Evolutionary conservation across 352 stramenopile genomes (phyloP), one percentile per base, ranked within the genome.

Genomic region (Phytophthora sojae): DNA sequence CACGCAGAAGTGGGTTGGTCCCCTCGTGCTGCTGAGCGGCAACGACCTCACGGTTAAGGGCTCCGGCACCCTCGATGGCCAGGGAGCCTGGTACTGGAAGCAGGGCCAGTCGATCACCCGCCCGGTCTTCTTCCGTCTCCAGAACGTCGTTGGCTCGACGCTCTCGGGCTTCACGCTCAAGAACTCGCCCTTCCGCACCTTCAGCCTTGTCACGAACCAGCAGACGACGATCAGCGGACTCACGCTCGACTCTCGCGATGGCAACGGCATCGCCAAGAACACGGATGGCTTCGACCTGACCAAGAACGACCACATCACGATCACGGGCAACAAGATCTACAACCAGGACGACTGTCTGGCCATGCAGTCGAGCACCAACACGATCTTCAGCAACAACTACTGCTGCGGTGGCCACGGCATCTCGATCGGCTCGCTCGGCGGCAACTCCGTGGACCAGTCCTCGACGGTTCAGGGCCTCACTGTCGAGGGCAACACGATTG

Each of bases 81-180:
- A 83, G 47, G 73, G 76, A 6, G 19, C 29, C n/a, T 79, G 67
- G 72, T 83, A 83, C 64, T 83, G 76, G 76, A 71, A 72, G 44
- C 69, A 83, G 50, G 70, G 69, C 11, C 53, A 68, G 32, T 69
- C 44, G n/a, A 66, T 81, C 39, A 79, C 52, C 1, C 61, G 69
- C 4, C 76, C 76, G 0, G 69, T 80, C 21, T 76, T 83, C 57
- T 79, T 83, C 53, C 60, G 64, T 5, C 52, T 82, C 14, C 73
- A 65, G 44, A 61, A 68, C n/a, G 71, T 77, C 6, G 35, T 73
- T 1, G 42, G 45, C 55, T 83, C 76, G 0, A 76, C 50, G 0
- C 19, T 83, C 2, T 74, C 69, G 2, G 70, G 54, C 4, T 83
- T 79, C 51, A 81, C 62, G 7, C 32, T 83, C 62, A 79, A 77